Base-by-base conservation (phyloP, 805 yeast genomes). In the Myxozyma udenii region DNA sequence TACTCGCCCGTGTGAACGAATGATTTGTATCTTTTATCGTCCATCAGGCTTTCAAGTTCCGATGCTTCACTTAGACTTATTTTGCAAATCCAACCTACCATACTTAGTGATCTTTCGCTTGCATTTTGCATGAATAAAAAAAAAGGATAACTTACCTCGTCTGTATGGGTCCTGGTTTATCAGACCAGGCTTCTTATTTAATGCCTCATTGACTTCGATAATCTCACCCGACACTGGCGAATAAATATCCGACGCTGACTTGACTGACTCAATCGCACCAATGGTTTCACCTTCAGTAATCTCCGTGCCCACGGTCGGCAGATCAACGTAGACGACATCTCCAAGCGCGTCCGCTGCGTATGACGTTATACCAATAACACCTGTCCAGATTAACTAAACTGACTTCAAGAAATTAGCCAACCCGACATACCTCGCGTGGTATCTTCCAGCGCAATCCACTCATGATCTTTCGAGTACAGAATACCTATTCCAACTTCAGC, bases 261-360 rank as follows among this genome's bases (percentile, higher is more conserved):
- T 93, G 64, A 93, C 98, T 39, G 89, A 80, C 72, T 93, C 98
- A 37, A 93, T 95, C 28, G 95, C 85, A 4, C 97, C 97, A 66
- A 93, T 74, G 12, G 91, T 74, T 58, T 88, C 97, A 45, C 95
- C 95, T 44, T 77, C 76, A 51, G 74, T 81, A 50, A 84, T 75
- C 26, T 66, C 73, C 37, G 76, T 78, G 37, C 83, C 86, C 36
- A 78, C 78, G 61, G 84, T 90, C 42, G 95, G 95, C 62, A 91
- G 76, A 71, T 93, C 98, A 53, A 90, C 84, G 68, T 77, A 93
- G 3, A 98, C 95, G 50, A 95, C 95, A 71, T 93, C 98, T 41
- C 98, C 98, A 55, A 93, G 79, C 5, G 98, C 95, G 65, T 89
- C 96, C 21, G 96, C 84, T 18, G 98, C 98, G 67, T 93, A 90